phyloP scores from a whole-genome alignment of 331 rosid genomes.

The Erythrophleum ivorense region DNA sequence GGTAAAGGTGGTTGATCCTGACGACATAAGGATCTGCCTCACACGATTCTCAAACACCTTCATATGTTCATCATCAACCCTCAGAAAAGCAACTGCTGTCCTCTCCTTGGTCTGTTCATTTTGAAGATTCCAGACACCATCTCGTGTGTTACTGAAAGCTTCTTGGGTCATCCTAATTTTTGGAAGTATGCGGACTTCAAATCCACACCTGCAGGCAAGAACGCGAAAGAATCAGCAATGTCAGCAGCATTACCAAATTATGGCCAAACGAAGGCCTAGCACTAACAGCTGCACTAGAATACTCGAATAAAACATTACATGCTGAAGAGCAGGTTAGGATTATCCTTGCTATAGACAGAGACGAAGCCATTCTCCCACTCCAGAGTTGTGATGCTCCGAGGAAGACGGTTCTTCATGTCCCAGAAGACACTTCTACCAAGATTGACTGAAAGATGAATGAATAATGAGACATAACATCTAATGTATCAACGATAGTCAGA shows the following conservation, averaged over 20 bases:
- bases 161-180: slow-evolving; percentile 97
- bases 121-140: slow-evolving; percentile 98
- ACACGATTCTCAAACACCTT: slow-evolving; percentile 99
- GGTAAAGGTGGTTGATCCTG: slow-evolving; percentile 97
- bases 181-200: slow-evolving; percentile 97
- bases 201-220: slow-evolving; percentile 85
- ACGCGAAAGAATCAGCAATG: too few species aligned
- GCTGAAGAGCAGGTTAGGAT: slow-evolving; percentile 98
- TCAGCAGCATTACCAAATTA: too few species aligned
- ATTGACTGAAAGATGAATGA: slow-evolving; percentile 77
- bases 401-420: slow-evolving; percentile 99
- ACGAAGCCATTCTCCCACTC: slow-evolving; percentile 99
- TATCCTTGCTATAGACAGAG: slow-evolving; percentile 99
- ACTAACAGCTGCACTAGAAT: too few species aligned
- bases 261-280: too few species aligned
- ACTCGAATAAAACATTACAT: too few species aligned
- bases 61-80: slow-evolving; percentile 98
- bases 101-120: slow-evolving; percentile 97
- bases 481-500: too few species aligned
- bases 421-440: slow-evolving; percentile 99
- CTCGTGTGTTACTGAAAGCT: slow-evolving; percentile 93
- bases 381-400: slow-evolving; percentile 94
- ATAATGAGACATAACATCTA: too few species aligned
- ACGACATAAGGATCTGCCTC: slow-evolving; percentile 99
- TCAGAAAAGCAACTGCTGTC: slow-evolving; percentile 94